These are phyloP conservation scores for Penicillium argentinense DNA, from an alignment of 495 filamentous ascomycete species.

Conservation along the genomic window DNA sequence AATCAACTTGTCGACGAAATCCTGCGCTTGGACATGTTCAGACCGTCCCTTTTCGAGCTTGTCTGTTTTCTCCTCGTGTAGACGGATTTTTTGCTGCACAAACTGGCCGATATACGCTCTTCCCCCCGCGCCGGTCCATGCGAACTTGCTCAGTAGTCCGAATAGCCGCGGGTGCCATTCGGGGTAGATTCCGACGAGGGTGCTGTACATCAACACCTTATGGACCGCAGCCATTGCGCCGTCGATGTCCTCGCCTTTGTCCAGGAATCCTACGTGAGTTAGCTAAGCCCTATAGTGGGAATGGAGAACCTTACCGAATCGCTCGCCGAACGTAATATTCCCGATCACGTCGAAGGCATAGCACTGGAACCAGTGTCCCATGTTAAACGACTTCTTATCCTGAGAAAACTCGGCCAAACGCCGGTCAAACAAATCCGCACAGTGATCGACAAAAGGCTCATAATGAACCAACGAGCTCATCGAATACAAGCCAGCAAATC, in stretches of 20 bases:
- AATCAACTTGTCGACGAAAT: constrained; percentile 56
- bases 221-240: constrained; percentile 57
- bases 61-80: constrained; percentile 20
- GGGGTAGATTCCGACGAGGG: constrained; percentile 48
- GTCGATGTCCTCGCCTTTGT: constrained; percentile 62
- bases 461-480: constrained; percentile 56
- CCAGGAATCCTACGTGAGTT: constrained; percentile 51
- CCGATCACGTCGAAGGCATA: constrained; percentile 66
- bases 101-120: constrained; percentile 44
- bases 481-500: constrained; percentile 48
- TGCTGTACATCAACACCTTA: constrained; percentile 56
- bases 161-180: constrained; percentile 47
- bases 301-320: constrained; percentile 43
- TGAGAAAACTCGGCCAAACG: constrained; percentile 45
- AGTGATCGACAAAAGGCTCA: constrained; percentile 55
- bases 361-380: constrained; percentile 56
- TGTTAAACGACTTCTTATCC: constrained; percentile 33
- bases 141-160: constrained; percentile 35
- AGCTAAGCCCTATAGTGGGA: too few relatives aligned
- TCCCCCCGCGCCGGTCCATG: constrained; percentile 41
- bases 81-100: constrained; percentile 42
- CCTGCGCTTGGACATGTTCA: constrained; percentile 37
- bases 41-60: constrained; percentile 23
- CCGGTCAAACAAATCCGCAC: constrained; percentile 44
- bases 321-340: constrained; percentile 63